Conservation (phyloP, 495 filamentous ascomycete genomes). For the Cryomyces minteri region DNA sequence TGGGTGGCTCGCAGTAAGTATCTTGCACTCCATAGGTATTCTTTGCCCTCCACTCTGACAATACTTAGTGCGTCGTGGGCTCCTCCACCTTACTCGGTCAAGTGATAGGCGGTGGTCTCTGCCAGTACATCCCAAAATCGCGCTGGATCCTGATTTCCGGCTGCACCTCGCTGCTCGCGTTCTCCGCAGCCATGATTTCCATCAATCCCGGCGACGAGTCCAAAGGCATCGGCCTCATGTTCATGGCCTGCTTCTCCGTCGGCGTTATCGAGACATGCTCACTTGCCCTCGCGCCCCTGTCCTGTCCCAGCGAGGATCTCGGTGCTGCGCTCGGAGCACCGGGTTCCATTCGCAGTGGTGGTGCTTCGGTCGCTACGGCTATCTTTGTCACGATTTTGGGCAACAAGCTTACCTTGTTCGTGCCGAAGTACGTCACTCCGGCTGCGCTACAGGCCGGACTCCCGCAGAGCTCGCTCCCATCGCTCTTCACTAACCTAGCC, state of each 20-base stretch:
- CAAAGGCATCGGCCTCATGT: conserved; percentile 8
- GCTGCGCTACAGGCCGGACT: conserved; percentile 27
- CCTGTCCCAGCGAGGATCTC: conserved; percentile 22
- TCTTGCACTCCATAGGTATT: no score
- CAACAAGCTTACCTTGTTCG: conserved; percentile 21
- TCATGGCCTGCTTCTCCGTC: conserved; percentile 13
- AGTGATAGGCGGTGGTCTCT: conserved; percentile 9
- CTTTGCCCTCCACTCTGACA: conserved; percentile 2
- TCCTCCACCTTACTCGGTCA: conserved; percentile 14
- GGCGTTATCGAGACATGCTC: conserved; percentile 15
- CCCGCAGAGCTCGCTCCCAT: conserved; percentile 20
- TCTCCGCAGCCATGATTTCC: conserved; percentile 9
- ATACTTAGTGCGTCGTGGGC: conserved; percentile 11
- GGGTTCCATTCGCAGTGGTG: conserved; percentile 16
- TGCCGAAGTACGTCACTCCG: conserved; percentile 22
- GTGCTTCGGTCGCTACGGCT: conserved; percentile 17
- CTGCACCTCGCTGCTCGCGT: conserved; percentile 4
- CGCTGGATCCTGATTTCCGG: conserved; percentile 10
- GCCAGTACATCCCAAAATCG: conserved; percentile 12
- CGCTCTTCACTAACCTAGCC: conserved; percentile 21
- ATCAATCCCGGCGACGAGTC: conserved; percentile 2
- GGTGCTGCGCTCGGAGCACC: conserved; percentile 29
- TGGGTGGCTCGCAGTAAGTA: neutral
- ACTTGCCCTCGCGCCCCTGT: conserved; percentile 13
- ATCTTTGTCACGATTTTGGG: conserved; percentile 30